Base-by-base conservation (phyloP, 371 early-diverging fungal genomes). In the Synchytrium microbalum region DNA sequence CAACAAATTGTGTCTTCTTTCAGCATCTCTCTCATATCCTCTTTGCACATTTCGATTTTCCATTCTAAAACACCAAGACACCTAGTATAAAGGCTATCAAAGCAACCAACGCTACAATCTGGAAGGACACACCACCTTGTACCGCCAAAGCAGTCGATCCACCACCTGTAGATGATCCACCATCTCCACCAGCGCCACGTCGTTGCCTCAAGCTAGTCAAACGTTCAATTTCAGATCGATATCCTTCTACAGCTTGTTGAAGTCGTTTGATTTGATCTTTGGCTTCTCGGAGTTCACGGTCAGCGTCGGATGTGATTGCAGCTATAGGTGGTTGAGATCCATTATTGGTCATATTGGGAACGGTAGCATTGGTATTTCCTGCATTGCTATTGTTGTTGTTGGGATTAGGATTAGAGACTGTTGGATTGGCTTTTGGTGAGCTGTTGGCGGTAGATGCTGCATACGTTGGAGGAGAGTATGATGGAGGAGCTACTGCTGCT, bases 141-240 rank as follows among this genome's bases (percentile, higher is more conserved):
- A 31, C 61, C 13, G 59, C 54, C 61, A 28, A 23, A 8, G n/a
- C 19, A 52, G 27, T 53, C 10, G 54, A 53, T 32, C 38, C 38
- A 32, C 27, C 24, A 27, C 33, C 64, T 19, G 64, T 27, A 10
- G 28, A n/a, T 14, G 64, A 25, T 2, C 54, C 31, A 5, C 46
- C 60, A 25, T 30, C 14, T 3, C 59, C 56, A n/a, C 56, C 24
- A 25, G 59, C 65, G 32, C 62, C 67, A 25, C 69, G 38, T 3
- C 78, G 69, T 60, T 76, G 74, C n/a, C 81, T 60, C 54, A 81
- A 53, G 8, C 52, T 33, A 59, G 73, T 74, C n/a, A 79, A 62
- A 13, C 81, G 66, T 54, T 81, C 81, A 60, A 81, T 73, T 60
- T 81, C 81, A 24, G 69, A 58, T 62, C 76, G 75, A 72, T 81